Evolutionary conservation across 164 flowering plant genomes (phyloP), one percentile per base, ranked within the genome.

Genomic region (Sextonia rubra): DNA sequence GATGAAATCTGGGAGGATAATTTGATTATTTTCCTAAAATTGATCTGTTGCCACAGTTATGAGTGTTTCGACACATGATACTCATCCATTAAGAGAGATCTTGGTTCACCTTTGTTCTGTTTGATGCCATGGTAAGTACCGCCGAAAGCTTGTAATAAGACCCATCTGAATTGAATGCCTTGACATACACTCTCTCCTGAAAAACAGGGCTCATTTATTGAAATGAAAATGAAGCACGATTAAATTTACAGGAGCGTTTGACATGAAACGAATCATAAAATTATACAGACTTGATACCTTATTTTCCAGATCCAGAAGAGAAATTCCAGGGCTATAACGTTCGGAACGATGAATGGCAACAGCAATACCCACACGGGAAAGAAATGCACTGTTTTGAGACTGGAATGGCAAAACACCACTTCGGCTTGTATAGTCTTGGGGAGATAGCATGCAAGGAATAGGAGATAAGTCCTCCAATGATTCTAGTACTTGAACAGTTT

Each of bases 101-200:
- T 9, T 68, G 74, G 58, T 66, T 70, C 52, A 96, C 99, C 99
- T 96, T 96, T 78, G 99, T 96, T 80, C 98, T 89, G 82, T 96
- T 97, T 14, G 97, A 90, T 23, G 95, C 90, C 92, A 89, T 89
- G 80, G 79, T 87, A 64, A 96, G 73, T 64, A 83, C 29, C 23
- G 94, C 93, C 67, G 99, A 92, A 81, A 96, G 95, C 82, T 87
- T 93, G 87, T 88, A 90, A 77, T 96, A 96, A 61, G 88, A 85
- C 65, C 97, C 98, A 82, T 90, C 89, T 63, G 95, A 83, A 75
- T 74, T 70, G 77, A 82, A 87, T 26, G 97, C 98, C 81, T 82
- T 90, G 68, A 93, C 90, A 85, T 93, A 95, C 80, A 90, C 83
- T 65, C 90, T 70, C 79, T 89, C 97, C 99, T 96, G 81, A 15